Conservation (phyloP, 129 eudicot species). For the Flaveria brownii region DNA sequence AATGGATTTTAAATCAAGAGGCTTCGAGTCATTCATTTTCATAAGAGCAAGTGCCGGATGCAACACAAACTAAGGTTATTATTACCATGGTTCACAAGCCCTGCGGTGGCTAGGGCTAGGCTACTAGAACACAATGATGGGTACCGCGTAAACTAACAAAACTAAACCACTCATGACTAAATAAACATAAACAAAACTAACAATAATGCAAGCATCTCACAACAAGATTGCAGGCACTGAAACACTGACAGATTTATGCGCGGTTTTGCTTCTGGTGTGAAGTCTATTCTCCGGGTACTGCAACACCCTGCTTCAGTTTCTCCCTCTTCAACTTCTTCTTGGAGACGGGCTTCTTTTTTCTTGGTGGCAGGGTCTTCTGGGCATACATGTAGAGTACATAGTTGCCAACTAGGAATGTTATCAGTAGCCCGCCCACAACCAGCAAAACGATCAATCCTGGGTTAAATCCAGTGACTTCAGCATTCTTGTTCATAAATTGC, state of each 20-base stretch:
- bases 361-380: constrained; percentile 88
- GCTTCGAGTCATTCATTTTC: background rate
- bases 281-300: constrained; percentile 91
- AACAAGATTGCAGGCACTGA: constrained; percentile 27
- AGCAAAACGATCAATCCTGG: constrained; percentile 95
- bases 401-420: constrained; percentile 81
- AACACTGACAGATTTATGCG: constrained; percentile 23
- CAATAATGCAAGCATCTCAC: constrained; percentile 31
- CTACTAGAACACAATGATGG: constrained; percentile 25
- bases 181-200: constrained; percentile 34
- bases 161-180: constrained; percentile 37
- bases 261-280: background rate
- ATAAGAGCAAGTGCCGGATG: constrained; percentile 2
- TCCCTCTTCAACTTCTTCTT: constrained; percentile 99
- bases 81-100: constrained; percentile 30
- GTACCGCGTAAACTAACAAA: constrained; percentile 31
- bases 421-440: constrained; percentile 76
- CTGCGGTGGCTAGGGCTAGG: constrained; percentile 14
- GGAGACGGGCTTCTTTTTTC: constrained; percentile 94
- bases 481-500: constrained; percentile 42
- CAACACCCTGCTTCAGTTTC: constrained; percentile 96
- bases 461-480: constrained; percentile 64
- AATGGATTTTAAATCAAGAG: background rate
- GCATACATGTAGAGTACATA: constrained; percentile 80
- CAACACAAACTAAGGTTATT: constrained; percentile 8